Percentiles rank a stretch among this genome's conserved stretches.
Evolutionary conservation across 2,329 filamentous ascomycete species (phyloP).

Genomic region (Aspergillus jensenii): DNA sequence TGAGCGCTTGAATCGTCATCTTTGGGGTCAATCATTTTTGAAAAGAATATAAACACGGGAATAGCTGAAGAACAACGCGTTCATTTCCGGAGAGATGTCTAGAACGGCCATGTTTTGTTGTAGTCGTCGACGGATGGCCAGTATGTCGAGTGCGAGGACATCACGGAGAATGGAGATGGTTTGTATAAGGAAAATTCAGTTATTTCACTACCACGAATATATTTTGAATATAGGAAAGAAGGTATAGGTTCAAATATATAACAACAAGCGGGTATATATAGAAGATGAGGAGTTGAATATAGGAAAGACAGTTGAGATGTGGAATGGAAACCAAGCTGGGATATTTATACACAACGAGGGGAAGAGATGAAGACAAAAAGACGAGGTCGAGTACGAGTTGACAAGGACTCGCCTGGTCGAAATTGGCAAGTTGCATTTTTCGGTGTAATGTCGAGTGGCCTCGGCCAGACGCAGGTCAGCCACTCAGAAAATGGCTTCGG

Average conservation of each 20-base stretch:
- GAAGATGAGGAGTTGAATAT: not conserved
- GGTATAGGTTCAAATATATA: not conserved
- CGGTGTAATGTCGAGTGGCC: no score
- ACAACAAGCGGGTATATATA: not conserved
- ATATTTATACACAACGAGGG: not conserved
- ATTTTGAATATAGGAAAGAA: not conserved
- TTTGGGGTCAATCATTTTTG: no score
- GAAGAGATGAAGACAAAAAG: not conserved
- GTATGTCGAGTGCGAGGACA: no score
- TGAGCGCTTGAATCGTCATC: no score
- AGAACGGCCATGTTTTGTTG: no score
- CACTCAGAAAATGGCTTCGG: not conserved
- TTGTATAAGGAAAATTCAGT: no score
- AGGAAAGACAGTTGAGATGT: not conserved
- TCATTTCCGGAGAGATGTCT: no score
- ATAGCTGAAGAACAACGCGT: no score
- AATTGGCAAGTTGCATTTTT: not conserved
- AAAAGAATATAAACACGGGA: no score
- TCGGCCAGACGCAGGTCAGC: no score
- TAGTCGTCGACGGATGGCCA: no score
- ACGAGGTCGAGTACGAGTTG: not conserved
- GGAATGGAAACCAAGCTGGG: not conserved
- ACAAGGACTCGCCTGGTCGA: not conserved
- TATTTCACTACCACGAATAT: fast-evolving
- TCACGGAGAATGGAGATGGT: no score